Evolutionary conservation across 768 basidiomycete species (phyloP), one percentile per base, ranked within the genome.

Genomic region (Phlebiopsis gigantea): DNA sequence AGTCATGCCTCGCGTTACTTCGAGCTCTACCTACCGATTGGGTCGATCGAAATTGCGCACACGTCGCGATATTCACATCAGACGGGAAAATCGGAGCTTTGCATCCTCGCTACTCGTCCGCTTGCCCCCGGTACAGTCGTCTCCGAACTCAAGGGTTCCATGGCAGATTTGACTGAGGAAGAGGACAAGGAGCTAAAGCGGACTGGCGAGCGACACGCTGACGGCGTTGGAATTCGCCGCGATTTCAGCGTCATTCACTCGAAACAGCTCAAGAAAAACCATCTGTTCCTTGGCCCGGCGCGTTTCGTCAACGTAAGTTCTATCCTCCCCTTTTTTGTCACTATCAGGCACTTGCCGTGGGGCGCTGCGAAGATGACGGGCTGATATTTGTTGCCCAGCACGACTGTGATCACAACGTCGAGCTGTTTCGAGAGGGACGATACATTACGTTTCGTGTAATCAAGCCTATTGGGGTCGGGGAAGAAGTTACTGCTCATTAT

Each of bases 171-270:
- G 45, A 88, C 89, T 17, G 87, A 88, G 53, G 87, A 89, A 60
- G 91, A 93, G 66, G 91, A 93, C 65, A 82, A 80, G 68, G 91
- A 91, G 60, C 82, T 93, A 62, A 91, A 93, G 69, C 82, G 89
- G 29, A 91, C 88, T 9, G 87, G 88, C 71, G 75, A 84, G 58
- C 79, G 84, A 61, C 71, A 75, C 55, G 77, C 78, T 53, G 86
- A 88, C 63, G 72, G 69, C 14, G 57, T 60, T 34, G 72, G 69
- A 12, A 90, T 90, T 61, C 83, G 91, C 58, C 77, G 89, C 65
- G 91, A 93, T 69, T 93, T 93, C 68, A 92, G 89, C 69, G 91
- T 93, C 65, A 92, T 93, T 53, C 90, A 93, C 71, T 92, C 90
- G 30, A 89, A 87, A 66, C 88, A 90, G 70, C 87, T 90, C 81